A percentile compares a stretch with the other conserved stretches of the same genome.
Conservation (phyloP, 2,329 filamentous ascomycete species). For the Apiospora kogelbergensis region DNA sequence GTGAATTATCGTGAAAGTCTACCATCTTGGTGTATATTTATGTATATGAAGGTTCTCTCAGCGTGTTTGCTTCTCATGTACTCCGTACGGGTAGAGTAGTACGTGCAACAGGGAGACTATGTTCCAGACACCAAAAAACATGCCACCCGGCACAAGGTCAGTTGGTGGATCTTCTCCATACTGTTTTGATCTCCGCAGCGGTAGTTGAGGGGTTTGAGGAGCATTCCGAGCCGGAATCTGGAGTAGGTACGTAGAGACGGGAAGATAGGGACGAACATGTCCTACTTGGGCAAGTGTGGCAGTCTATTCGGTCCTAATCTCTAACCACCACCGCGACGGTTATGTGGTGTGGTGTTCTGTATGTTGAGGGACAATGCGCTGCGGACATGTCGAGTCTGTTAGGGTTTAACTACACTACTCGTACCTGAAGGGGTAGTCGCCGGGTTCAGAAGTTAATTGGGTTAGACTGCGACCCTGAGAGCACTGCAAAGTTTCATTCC, state of each 20-base stretch:
- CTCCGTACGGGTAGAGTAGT: neutral
- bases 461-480: neutral
- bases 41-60: neutral
- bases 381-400: neutral
- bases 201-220: neutral
- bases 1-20: neutral
- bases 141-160: neutral
- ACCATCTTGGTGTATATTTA: neutral
- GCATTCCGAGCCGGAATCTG: neutral
- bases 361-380: neutral
- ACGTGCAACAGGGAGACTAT: too few relatives aligned
- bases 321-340: neutral
- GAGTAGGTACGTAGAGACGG: neutral
- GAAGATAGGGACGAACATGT: neutral
- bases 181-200: slow-evolving; percentile 1
- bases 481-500: neutral
- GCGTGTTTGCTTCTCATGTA: neutral
- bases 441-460: neutral
- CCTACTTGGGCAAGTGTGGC: neutral
- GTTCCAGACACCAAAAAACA: neutral
- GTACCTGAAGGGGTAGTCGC: neutral
- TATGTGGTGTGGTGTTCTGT: neutral
- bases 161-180: slow-evolving; percentile 6
- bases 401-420: neutral
- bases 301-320: neutral